Percentiles rank a stretch among this genome's conserved stretches.
Evolutionary conservation across 371 early-diverging fungal genomes (phyloP).

Genomic region (Funneliformis caledonium): DNA sequence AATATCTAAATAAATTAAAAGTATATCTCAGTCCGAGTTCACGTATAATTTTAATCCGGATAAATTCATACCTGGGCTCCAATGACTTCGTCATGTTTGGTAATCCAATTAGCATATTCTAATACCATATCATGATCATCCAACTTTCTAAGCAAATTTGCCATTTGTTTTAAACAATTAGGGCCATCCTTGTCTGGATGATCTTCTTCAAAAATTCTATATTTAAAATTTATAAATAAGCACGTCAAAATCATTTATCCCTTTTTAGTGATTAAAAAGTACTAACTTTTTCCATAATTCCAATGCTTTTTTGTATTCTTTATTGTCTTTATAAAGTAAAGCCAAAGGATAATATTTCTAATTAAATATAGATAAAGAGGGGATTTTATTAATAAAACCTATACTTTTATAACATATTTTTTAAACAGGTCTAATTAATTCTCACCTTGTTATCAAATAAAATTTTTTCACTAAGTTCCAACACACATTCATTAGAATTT

Average conservation of each 20-base stretch:
- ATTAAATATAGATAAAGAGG: slow-evolving; percentile 11
- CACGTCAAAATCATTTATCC: neutral
- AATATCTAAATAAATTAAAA: slow-evolving; percentile 19
- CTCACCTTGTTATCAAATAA: slow-evolving; percentile 53
- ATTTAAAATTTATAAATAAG: neutral
- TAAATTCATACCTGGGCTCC: slow-evolving; percentile 32
- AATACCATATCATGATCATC: slow-evolving; percentile 27
- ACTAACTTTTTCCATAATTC: slow-evolving; percentile 72
- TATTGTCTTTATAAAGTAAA: slow-evolving; percentile 63
- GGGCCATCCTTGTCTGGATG: slow-evolving; percentile 20
- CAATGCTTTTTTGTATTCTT: slow-evolving; percentile 57
- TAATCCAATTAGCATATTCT: slow-evolving; percentile 38
- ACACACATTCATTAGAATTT: slow-evolving; percentile 57
- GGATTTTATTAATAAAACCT: neutral
- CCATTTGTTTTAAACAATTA: slow-evolving; percentile 31
- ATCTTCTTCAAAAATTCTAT: slow-evolving; percentile 23
- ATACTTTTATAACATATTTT: slow-evolving; percentile 1
- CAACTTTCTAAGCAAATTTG: slow-evolving; percentile 17
- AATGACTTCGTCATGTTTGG: slow-evolving; percentile 26
- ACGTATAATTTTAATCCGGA: neutral
- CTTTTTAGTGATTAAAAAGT: neutral
- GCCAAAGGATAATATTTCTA: slow-evolving; percentile 69
- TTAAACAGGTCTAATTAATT: neutral
- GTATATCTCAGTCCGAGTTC: neutral
- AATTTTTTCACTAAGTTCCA: slow-evolving; percentile 57